A percentile compares a stretch with the other conserved stretches of the same genome.
phyloP scores from a whole-genome alignment of 306 rosid genomes.

The Erythrophleum fordii region DNA sequence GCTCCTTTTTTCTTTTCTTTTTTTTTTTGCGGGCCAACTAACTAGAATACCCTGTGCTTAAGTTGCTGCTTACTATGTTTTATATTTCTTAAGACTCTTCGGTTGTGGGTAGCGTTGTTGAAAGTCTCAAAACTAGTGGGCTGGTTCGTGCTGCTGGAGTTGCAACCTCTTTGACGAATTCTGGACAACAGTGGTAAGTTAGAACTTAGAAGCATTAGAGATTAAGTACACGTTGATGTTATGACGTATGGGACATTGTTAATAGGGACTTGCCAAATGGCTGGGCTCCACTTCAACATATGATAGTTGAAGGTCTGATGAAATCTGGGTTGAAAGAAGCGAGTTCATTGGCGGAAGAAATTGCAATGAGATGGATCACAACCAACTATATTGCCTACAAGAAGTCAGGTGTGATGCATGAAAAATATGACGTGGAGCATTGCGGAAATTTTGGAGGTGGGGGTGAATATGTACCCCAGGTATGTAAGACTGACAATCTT shows the following conservation, averaged over 20 bases:
- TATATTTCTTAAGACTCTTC: constrained; percentile 53
- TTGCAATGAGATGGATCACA: constrained; percentile 79
- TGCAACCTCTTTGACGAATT: constrained; percentile 73
- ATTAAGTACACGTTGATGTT: neutral
- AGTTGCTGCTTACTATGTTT: constrained; percentile 29
- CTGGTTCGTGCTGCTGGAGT: constrained; percentile 65
- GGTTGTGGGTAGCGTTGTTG: constrained; percentile 52
- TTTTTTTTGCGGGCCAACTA: too few species aligned
- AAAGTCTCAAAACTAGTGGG: constrained; percentile 69
- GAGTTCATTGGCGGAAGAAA: constrained; percentile 70
- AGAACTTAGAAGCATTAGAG: neutral
- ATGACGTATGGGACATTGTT: neutral
- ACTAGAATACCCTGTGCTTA: neutral
- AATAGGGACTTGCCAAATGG: constrained; percentile 96
- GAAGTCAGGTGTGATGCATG: constrained; percentile 81
- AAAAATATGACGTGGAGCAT: constrained; percentile 72
- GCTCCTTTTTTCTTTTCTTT: too few species aligned
- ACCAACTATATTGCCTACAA: constrained; percentile 73
- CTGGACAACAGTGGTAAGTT: constrained; percentile 83
- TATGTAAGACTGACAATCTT: constrained; percentile 38
- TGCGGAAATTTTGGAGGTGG: constrained; percentile 88
- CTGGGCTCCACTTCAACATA: constrained; percentile 96
- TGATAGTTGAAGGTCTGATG: constrained; percentile 83
- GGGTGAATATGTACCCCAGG: constrained; percentile 90
- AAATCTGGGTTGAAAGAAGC: constrained; percentile 79